Conservation (phyloP, 2,329 filamentous ascomycete genomes). For the Hirsutella thompsonii region DNA sequence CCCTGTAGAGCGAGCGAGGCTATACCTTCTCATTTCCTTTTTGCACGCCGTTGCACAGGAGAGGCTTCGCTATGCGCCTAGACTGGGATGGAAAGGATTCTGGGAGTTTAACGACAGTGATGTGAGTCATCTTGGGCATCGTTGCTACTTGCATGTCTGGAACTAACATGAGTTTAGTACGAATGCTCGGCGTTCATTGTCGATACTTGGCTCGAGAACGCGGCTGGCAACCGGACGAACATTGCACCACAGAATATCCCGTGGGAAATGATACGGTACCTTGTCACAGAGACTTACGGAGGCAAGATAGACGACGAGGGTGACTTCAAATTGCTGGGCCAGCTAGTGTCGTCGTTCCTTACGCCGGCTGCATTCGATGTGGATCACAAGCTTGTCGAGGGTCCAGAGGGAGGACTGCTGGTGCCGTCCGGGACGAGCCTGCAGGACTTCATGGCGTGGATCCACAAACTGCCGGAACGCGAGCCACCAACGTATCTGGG, state of each 20-base stretch:
- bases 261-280: conserved; percentile 87
- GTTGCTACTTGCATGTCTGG: not conserved
- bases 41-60: conserved; percentile 94
- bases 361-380: conserved; percentile 86
- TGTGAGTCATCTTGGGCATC: conserved; percentile 41
- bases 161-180: conserved; percentile 42
- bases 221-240: conserved; percentile 78
- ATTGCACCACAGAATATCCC: conserved; percentile 88
- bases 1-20: conserved; percentile 78
- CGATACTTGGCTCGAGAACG: conserved; percentile 81
- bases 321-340: conserved; percentile 63
- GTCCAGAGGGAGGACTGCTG: conserved; percentile 47
- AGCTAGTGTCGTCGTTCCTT: conserved; percentile 65
- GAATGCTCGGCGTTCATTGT: conserved; percentile 95
- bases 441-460: conserved; percentile 81
- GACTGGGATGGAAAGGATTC: conserved; percentile 93
- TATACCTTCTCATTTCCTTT: conserved; percentile 89
- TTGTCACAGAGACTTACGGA: conserved; percentile 90
- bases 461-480: conserved; percentile 81
- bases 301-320: conserved; percentile 90
- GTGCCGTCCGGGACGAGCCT: conserved; percentile 73
- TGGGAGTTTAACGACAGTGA: conserved; percentile 99
- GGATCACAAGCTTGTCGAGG: conserved; percentile 76
- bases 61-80: conserved; percentile 84
- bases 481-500: conserved; percentile 94